phyloP scores from a whole-genome alignment of 2,329 filamentous ascomycete species.

The Kalaharituber pfeilii region DNA sequence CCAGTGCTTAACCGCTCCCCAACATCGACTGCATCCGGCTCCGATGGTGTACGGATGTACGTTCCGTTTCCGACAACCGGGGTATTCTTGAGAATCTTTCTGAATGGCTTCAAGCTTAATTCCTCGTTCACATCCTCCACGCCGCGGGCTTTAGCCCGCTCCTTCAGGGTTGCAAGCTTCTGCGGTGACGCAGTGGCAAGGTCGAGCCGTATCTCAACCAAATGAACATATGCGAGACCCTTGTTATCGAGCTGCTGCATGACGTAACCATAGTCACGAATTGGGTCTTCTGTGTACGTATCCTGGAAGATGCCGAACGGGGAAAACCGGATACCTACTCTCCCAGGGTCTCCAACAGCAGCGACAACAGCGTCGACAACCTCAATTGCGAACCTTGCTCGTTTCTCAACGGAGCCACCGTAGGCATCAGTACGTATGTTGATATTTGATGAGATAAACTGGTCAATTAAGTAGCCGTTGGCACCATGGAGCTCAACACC shows the following conservation, averaged over 20 bases:
- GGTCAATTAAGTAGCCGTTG: constrained; percentile 48
- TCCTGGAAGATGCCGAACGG: constrained; percentile 45
- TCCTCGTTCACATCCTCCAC: constrained; percentile 25
- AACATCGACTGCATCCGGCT: constrained; percentile 1
- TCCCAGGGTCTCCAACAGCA: constrained; percentile 34
- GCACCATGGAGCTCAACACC: constrained; percentile 46
- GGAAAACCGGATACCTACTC: constrained; percentile 40
- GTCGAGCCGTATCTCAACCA: constrained; percentile 41
- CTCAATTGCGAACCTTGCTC: constrained; percentile 36
- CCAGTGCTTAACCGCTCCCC: constrained; percentile 9
- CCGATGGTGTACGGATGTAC: constrained; percentile 18
- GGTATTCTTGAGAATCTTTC: constrained; percentile 23
- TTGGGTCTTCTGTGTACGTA: constrained; percentile 45
- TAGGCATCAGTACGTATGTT: constrained; percentile 41
- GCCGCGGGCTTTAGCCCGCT: constrained; percentile 28
- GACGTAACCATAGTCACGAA: constrained; percentile 45
- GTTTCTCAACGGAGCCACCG: constrained; percentile 35
- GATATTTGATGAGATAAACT: constrained; percentile 43
- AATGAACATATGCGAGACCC: constrained; percentile 42
- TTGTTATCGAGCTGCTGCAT: constrained; percentile 35
- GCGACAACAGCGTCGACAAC: constrained; percentile 35
- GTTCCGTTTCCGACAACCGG: constrained; percentile 21
- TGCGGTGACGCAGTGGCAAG: constrained; percentile 33
- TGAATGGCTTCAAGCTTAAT: constrained; percentile 24
- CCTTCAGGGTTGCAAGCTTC: constrained; percentile 27